Conservation (phyloP, 257 asterid species). For the Striga asiatica region DNA sequence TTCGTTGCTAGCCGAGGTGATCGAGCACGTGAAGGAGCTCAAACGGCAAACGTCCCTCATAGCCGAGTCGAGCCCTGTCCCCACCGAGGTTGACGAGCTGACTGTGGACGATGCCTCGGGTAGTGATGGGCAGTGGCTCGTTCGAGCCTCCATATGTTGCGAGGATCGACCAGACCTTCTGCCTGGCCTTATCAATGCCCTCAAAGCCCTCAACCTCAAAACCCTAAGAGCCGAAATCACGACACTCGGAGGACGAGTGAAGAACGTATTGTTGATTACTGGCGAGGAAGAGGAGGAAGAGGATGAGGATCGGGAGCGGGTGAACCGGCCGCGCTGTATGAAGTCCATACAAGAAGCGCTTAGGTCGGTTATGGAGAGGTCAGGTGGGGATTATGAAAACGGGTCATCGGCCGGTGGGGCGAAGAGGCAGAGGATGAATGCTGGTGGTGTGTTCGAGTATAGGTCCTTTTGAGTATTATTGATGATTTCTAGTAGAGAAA, state of each 20-base stretch:
- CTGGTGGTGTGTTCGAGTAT: neutral
- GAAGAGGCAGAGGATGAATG: neutral
- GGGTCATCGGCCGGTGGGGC: neutral
- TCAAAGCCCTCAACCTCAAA: slow-evolving; percentile 47
- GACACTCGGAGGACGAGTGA: slow-evolving; percentile 68
- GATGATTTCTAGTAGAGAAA: neutral
- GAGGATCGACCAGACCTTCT: slow-evolving; percentile 74
- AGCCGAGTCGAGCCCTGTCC: slow-evolving; percentile 46
- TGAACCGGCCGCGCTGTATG: neutral
- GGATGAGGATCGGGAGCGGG: neutral
- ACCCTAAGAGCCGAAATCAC: slow-evolving; percentile 75
- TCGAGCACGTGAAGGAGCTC: slow-evolving; percentile 82
- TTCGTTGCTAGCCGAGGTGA: slow-evolving; percentile 82
- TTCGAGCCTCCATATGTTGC: slow-evolving; percentile 78
- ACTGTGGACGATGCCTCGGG: slow-evolving; percentile 48
- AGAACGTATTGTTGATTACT: slow-evolving; percentile 63
- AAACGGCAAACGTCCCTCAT: slow-evolving; percentile 58
- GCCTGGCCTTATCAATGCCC: slow-evolving; percentile 68
- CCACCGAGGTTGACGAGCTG: slow-evolving; percentile 66
- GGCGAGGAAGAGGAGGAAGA: slow-evolving; percentile 29
- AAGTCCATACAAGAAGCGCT: neutral
- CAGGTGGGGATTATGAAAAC: neutral
- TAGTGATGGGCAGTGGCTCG: slow-evolving; percentile 50
- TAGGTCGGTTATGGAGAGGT: neutral
- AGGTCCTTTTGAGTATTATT: neutral